Base-by-base conservation (phyloP, 2,329 filamentous ascomycete species). In the Shiraia sp. region DNA sequence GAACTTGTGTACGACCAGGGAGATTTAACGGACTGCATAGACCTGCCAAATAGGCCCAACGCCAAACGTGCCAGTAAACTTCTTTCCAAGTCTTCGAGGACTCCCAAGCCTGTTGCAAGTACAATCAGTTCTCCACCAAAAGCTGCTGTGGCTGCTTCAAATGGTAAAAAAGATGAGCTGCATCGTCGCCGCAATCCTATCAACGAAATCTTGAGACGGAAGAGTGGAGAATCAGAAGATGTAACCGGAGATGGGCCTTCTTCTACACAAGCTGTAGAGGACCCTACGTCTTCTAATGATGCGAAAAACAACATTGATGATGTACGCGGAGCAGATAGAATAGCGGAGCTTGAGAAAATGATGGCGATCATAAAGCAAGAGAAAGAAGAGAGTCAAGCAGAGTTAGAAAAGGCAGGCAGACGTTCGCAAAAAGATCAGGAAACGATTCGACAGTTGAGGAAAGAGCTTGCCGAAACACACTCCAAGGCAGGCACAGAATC, bases 81-180 rank as follows among this genome's bases (percentile, higher is more conserved):
- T 10, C 32, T 57, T 16, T 51, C 57, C 13, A 63, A 54, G 15
- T n/a, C n/a, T n/a, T n/a, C n/a, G n/a, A n/a, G n/a, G n/a, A 57
- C 50, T 4, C 46, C 53, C 4, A 64, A 62, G 47, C 32, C 58
- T 3, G 25, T 50, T 13, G 36, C 61, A 6, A 37, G 42, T 26
- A 41, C 54, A 6, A 62, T 63, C 32, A 57, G 45, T 19, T 52
- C 62, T 3, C 62, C 64, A 8, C 63, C 66, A 10, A 68, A 61
- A 47, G 63, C 61, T 16, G 58, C 62, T 7, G 44, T 61, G 32
- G 48, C 55, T 15, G 42, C 60, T 23, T 36, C 48, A 12, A 66
- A 63, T 29, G 49, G 47, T 4, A 64, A 55, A 35, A 66, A 65
- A 35, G 63, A 66, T 26, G 59, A 66, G 29, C 35, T 57, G 10